These are phyloP conservation scores for Amanita polypyramis DNA, from an alignment of 768 basidiomycete species.

Conservation along the genomic window DNA sequence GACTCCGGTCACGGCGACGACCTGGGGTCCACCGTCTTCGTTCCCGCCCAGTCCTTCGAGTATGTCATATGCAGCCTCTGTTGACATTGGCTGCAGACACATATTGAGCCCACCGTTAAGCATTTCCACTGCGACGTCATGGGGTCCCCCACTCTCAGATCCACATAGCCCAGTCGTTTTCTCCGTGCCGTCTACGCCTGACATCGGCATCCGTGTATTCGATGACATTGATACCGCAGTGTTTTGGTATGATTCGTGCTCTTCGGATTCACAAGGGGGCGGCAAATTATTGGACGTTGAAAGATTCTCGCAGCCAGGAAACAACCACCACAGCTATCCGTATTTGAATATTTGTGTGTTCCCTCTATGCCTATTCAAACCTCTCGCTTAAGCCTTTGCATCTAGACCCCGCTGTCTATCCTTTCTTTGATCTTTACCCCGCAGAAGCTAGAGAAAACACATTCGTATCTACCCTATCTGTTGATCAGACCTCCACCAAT, in stretches of 20 bases:
- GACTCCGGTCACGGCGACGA: constrained; percentile 37
- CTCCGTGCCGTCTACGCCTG: constrained; percentile 28
- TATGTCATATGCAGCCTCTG: constrained; percentile 25
- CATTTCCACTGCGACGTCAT: constrained; percentile 30
- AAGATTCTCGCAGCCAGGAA: neutral
- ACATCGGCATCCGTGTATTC: constrained; percentile 26
- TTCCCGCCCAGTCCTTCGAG: constrained; percentile 21
- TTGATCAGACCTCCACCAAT: neutral
- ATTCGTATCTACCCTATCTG: too few relatives aligned
- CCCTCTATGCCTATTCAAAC: neutral
- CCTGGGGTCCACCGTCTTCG: constrained; percentile 33
- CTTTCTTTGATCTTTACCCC: constrained; percentile 16
- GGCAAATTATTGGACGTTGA: neutral
- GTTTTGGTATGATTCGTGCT: constrained; percentile 9
- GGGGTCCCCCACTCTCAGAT: constrained; percentile 25
- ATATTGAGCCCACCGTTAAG: constrained; percentile 33
- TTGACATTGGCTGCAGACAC: constrained; percentile 34
- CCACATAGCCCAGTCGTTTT: constrained; percentile 27
- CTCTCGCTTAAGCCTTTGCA: neutral
- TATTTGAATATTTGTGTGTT: constrained; percentile 20
- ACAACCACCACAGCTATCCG: constrained; percentile 12
- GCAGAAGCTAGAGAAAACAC: neutral
- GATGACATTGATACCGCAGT: constrained; percentile 12
- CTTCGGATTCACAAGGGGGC: neutral
- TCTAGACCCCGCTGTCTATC: constrained; percentile 28